A percentile compares a stretch with the other conserved stretches of the same genome.
phyloP scores from a whole-genome alignment of 768 basidiomycete genomes.

The Boletus pseudopeckii region DNA sequence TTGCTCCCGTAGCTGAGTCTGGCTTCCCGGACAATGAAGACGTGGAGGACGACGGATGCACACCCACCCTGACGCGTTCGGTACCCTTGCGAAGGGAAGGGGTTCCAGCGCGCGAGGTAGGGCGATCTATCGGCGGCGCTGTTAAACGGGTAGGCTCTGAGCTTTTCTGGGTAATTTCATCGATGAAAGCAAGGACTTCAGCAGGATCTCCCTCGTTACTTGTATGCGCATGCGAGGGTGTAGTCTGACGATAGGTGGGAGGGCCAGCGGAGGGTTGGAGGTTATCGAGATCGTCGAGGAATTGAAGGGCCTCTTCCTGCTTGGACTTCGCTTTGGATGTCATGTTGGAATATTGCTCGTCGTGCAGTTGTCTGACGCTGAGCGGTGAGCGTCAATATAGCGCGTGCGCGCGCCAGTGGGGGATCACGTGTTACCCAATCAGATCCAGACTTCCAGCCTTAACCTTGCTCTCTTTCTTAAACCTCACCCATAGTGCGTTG shows the following conservation, averaged over 20 bases:
- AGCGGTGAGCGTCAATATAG: not conserved
- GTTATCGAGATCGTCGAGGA: conserved; percentile 93
- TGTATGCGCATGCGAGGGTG: conserved; percentile 20
- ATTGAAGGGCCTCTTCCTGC: conserved; percentile 84
- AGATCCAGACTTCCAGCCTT: not conserved
- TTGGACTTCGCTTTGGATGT: conserved; percentile 63
- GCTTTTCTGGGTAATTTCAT: conserved; percentile 92
- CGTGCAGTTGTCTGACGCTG: not conserved
- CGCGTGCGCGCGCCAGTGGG: not conserved
- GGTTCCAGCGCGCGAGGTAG: conserved; percentile 62
- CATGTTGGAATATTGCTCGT: conserved; percentile 24
- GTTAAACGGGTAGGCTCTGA: conserved; percentile 68
- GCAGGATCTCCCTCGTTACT: conserved; percentile 63
- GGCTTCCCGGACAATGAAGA: conserved; percentile 38
- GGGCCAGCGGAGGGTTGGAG: conserved; percentile 46
- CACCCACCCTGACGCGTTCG: conserved; percentile 69
- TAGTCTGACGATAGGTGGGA: conserved; percentile 25
- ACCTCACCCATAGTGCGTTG: not conserved
- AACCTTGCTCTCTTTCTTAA: not conserved
- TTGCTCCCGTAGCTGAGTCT: conserved; percentile 28
- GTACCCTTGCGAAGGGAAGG: conserved; percentile 73
- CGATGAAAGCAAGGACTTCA: conserved; percentile 88
- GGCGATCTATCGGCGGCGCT: conserved; percentile 51
- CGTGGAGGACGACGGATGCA: conserved; percentile 38
- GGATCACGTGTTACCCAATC: conserved; percentile 16